A percentile compares a stretch with the other conserved stretches of the same genome.
Conservation (phyloP, 495 filamentous ascomycete species). For the Penicillium odoratum region DNA sequence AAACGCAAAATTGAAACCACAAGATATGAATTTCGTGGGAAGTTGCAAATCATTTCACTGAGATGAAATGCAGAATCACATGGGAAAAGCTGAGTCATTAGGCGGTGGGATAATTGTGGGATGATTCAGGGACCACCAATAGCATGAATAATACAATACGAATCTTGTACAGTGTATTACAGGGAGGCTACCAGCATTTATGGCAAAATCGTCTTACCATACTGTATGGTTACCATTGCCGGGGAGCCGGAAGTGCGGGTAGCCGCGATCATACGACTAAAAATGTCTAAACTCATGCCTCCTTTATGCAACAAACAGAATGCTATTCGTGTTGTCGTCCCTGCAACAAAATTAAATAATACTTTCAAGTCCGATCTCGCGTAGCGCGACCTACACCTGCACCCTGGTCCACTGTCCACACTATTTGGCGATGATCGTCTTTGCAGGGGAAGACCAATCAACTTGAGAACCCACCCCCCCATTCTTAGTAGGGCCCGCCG, state of each 20-base stretch:
- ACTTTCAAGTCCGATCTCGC: constrained; percentile 11
- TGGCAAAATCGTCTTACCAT: neutral
- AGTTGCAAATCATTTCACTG: neutral
- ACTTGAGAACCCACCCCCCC: constrained; percentile 22
- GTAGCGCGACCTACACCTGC: constrained; percentile 7
- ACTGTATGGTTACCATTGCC: neutral
- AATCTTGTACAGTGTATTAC: neutral
- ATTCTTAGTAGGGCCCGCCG: constrained; percentile 19
- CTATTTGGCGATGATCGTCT: constrained; percentile 18
- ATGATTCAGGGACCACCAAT: constrained; percentile 13
- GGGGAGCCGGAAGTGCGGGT: constrained; percentile 33
- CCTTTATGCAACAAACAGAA: neutral
- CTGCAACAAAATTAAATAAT: neutral
- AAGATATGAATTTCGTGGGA: neutral
- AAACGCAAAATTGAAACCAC: neutral
- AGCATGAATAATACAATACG: constrained; percentile 6
- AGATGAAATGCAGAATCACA: constrained; percentile 18
- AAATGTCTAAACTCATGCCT: constrained; percentile 6
- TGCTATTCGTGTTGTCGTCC: neutral
- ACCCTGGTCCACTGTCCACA: constrained; percentile 20
- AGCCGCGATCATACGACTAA: constrained; percentile 49
- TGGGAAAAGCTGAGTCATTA: constrained; percentile 23
- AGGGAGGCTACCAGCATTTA: neutral
- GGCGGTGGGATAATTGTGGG: neutral
- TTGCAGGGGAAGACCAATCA: constrained; percentile 20